A percentile compares a stretch with the other conserved stretches of the same genome.
Conservation (phyloP, 108 stramenopile species). For the Skeletonema costatum region DNA sequence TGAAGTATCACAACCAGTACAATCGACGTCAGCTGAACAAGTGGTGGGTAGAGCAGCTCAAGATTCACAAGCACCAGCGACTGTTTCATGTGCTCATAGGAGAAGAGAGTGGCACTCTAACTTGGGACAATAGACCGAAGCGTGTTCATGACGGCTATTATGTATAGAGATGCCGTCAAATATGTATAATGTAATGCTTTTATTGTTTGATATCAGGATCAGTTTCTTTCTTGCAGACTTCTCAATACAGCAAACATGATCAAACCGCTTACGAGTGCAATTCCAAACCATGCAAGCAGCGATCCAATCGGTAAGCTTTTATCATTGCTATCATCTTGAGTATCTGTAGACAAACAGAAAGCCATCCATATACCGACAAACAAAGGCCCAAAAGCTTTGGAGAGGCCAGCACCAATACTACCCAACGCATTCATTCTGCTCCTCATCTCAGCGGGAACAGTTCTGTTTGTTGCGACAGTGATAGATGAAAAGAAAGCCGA, state of each 20-base stretch:
- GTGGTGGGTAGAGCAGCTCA: conserved; percentile 86
- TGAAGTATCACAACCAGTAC: conserved; percentile 75
- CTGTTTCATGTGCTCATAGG: conserved; percentile 72
- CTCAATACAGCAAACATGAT: not conserved
- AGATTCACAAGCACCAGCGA: conserved; percentile 65
- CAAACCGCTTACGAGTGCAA: conserved; percentile 1
- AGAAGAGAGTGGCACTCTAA: conserved; percentile 80
- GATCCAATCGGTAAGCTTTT: not conserved
- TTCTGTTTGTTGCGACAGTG: conserved; percentile 60
- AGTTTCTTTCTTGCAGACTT: not conserved
- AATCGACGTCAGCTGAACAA: conserved; percentile 71
- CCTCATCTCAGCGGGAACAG: conserved; percentile 59
- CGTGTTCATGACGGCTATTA: conserved; percentile 9
- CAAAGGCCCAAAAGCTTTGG: conserved; percentile 59
- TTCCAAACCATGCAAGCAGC: conserved; percentile 11
- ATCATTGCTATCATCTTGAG: not conserved
- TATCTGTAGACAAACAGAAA: conserved; percentile 22
- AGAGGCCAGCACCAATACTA: conserved; percentile 61
- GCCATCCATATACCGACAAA: conserved; percentile 56
- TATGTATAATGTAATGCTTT: not conserved
- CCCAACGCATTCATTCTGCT: conserved; percentile 74
- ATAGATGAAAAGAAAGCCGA: conserved; percentile 60
- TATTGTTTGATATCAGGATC: too few species aligned
- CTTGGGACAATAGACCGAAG: conserved; percentile 17
- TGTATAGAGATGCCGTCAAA: conserved; percentile 2